Evolutionary conservation across 768 basidiomycete species (phyloP), one percentile per base, ranked within the genome.

Genomic region (Mycena galopus): DNA sequence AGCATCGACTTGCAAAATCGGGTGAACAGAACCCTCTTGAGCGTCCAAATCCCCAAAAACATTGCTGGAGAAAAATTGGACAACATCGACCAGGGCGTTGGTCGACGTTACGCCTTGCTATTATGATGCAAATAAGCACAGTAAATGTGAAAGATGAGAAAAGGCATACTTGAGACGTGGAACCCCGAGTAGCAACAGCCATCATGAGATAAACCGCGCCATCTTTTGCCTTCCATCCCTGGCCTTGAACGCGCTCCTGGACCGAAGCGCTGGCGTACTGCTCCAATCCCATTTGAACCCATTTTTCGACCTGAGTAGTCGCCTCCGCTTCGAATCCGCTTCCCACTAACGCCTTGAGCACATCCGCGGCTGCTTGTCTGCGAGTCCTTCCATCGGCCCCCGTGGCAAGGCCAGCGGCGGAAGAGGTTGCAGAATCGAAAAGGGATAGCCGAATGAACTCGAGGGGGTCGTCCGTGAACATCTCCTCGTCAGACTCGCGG

Each of bases 391-490:
- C 88, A 77, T 97, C 97, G 65, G 89, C 83, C 30, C 72, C 76
- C 17, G 66, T 66, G 27, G 74, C 70, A 32, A 76, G 64, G 69
- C 71, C 89, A 73, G 78, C 82, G 63, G 86, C 81, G 67, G 93
- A 91, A 66, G 86, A 87, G 17, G 96, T 88, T 30, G 97, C 85
- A 77, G 72, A 73, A 32, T 97, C 96, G 50, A 95, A 87, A 12
- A 75, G 70, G 23, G 74, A 75, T 50, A 66, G 58, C 25, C 96
- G 92, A 76, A 98, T 94, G 79, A 93, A 99, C 79, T 99, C 97
- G 44, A 97, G 88, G 0, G 98, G 97, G 75, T 98, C 97, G 72
- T 99, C 98, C 82, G 98, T 96, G 77, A 99, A 99, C 80, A 96
- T 92, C 77, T 99, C 98, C 60, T 95, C 88, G 67, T 98, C 97